phyloP scores from a whole-genome alignment of 495 filamentous ascomycete genomes.

The Hyaloscypha bicolor region DNA sequence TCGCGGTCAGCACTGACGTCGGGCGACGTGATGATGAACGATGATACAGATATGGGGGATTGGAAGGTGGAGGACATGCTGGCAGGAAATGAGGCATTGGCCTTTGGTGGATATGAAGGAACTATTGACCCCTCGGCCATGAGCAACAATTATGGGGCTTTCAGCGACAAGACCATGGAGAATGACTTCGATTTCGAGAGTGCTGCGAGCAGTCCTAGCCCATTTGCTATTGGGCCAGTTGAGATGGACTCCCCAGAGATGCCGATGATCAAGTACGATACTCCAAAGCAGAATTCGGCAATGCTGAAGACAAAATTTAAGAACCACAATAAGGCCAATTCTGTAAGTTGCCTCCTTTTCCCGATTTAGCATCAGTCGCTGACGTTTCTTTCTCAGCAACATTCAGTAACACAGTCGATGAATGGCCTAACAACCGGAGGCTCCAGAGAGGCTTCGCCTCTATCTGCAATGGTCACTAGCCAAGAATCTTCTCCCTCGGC shows the following conservation, averaged over 20 bases:
- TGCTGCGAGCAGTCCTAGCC: constrained; percentile 65
- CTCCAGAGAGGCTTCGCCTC: constrained; percentile 54
- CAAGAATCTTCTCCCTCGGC: constrained; percentile 48
- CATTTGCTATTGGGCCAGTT: constrained; percentile 40
- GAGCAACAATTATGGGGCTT: constrained; percentile 48
- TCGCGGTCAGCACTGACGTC: constrained; percentile 38
- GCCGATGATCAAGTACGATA: constrained; percentile 31
- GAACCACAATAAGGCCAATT: constrained; percentile 37
- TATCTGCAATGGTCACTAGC: constrained; percentile 45
- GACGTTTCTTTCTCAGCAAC: constrained; percentile 34
- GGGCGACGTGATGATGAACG: constrained; percentile 34
- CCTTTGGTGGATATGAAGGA: constrained; percentile 24
- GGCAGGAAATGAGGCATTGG: constrained; percentile 25
- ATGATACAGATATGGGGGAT: constrained; percentile 33
- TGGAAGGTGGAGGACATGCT: constrained; percentile 41
- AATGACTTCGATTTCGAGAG: constrained; percentile 71
- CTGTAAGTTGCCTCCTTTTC: constrained; percentile 22
- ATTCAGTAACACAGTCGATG: constrained; percentile 41
- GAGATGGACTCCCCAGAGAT: constrained; percentile 37
- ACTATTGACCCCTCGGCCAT: constrained; percentile 36
- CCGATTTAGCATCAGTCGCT: background rate
- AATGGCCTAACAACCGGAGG: constrained; percentile 38
- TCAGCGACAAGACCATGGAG: constrained; percentile 64
- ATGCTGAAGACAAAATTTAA: constrained; percentile 30
- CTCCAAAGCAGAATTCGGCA: constrained; percentile 24